A percentile compares a stretch with the other conserved stretches of the same genome.
These are phyloP conservation scores for Syzygium syzygioides DNA, from an alignment of 441 rosid species.

Conservation along the genomic window DNA sequence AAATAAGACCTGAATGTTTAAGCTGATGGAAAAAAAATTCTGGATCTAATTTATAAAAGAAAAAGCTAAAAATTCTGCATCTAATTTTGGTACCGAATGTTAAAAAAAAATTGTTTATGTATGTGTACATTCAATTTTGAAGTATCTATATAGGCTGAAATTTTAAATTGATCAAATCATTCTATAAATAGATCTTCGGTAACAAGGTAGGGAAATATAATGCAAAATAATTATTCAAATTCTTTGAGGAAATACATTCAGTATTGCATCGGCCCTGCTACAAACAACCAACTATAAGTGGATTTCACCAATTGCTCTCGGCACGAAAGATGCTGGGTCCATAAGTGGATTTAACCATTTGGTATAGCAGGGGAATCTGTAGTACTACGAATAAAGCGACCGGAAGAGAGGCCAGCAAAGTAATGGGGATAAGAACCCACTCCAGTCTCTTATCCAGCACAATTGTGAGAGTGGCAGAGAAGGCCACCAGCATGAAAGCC, in stretches of 20 bases:
- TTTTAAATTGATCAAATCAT: background rate
- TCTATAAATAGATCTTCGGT: accelerated
- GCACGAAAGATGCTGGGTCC: accelerated
- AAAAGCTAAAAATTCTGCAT: too few species aligned
- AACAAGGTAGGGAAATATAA: background rate
- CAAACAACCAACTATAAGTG: background rate
- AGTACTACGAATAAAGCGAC: accelerated
- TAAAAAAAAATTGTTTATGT: too few species aligned
- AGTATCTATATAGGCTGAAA: too few species aligned
- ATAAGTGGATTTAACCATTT: background rate
- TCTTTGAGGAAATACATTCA: background rate
- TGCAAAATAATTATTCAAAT: background rate
- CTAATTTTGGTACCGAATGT: too few species aligned
- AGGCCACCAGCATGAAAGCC: too few species aligned
- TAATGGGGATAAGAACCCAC: accelerated
- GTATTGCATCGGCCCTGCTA: accelerated
- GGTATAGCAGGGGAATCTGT: background rate
- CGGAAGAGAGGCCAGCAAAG: accelerated
- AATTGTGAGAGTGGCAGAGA: too few species aligned
- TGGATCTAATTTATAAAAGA: too few species aligned
- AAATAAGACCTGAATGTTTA: too few species aligned
- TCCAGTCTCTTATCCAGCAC: background rate
- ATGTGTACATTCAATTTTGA: too few species aligned
- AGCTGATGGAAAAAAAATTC: too few species aligned
- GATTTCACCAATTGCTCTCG: accelerated